Percentiles rank a stretch among this genome's conserved stretches.
Conservation (phyloP, 106 monocot genomes). For the Platanthera guangdongensis region DNA sequence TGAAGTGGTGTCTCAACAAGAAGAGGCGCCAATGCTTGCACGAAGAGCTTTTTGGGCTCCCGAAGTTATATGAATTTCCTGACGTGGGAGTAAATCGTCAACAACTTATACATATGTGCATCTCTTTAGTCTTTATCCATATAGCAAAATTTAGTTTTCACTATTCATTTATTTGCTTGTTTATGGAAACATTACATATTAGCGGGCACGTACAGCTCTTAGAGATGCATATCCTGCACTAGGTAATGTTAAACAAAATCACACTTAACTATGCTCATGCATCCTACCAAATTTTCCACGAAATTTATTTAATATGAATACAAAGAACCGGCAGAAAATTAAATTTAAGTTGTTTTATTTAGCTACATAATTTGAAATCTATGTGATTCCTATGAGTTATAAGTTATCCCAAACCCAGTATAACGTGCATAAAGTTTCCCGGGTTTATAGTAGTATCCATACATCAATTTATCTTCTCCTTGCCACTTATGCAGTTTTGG, state of each 20-base stretch:
- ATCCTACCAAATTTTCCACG: background rate
- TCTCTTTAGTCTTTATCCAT: no score
- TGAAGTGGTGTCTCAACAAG: no score
- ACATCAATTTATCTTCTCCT: background rate
- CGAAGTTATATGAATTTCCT: no score
- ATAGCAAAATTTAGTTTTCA: background rate
- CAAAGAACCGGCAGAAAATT: background rate
- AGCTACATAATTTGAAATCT: no score
- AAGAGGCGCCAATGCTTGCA: no score
- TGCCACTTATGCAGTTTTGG: constrained; percentile 54
- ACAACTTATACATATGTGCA: background rate
- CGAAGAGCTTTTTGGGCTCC: no score
- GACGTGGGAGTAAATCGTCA: no score
- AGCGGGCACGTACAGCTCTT: background rate
- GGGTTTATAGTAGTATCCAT: no score
- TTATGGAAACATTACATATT: background rate
- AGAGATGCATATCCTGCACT: background rate
- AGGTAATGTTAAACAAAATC: background rate
- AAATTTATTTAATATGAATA: background rate
- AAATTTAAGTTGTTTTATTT: background rate
- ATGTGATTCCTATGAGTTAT: no score
- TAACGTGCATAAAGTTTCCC: no score
- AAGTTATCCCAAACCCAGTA: no score
- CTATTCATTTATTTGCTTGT: background rate
- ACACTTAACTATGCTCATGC: background rate